These are phyloP conservation scores for Monascus purpureus DNA, from an alignment of 495 filamentous ascomycete genomes.

Conservation along the genomic window DNA sequence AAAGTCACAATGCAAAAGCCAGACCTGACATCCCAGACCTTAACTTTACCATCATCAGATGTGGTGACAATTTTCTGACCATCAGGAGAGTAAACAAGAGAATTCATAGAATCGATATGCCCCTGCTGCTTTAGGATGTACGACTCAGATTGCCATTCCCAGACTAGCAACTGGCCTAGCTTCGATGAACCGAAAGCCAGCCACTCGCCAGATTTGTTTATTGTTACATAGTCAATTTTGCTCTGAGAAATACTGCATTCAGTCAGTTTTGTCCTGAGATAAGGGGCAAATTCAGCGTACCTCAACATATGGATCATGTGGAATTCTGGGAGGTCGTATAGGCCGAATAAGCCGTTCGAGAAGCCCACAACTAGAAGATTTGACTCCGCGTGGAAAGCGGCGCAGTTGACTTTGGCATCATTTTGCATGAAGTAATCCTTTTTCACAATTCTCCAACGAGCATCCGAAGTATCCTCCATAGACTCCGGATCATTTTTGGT, in stretches of 20 bases:
- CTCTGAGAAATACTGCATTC: slow-evolving; percentile 76
- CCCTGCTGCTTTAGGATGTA: slow-evolving; percentile 97
- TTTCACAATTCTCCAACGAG: slow-evolving; percentile 74
- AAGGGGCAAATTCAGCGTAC: slow-evolving; percentile 16
- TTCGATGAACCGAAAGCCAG: slow-evolving; percentile 95
- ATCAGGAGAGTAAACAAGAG: slow-evolving; percentile 84
- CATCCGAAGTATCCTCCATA: slow-evolving; percentile 44
- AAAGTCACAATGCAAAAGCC: slow-evolving; percentile 98
- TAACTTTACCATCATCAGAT: slow-evolving; percentile 93
- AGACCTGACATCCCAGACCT: slow-evolving; percentile 92
- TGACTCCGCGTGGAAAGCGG: slow-evolving; percentile 71
- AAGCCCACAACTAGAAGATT: slow-evolving; percentile 86
- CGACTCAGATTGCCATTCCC: slow-evolving; percentile 99
- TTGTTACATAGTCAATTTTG: slow-evolving; percentile 82
- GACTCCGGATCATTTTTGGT: slow-evolving; percentile 41
- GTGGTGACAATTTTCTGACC: slow-evolving; percentile 84
- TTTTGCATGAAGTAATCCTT: slow-evolving; percentile 88
- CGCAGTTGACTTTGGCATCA: slow-evolving; percentile 74
- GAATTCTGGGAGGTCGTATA: slow-evolving; percentile 96
- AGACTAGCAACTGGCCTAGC: slow-evolving; percentile 84
- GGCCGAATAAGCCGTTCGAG: slow-evolving; percentile 80
- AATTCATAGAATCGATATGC: slow-evolving; percentile 93
- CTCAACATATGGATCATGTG: slow-evolving; percentile 78
- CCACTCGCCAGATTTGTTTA: slow-evolving; percentile 93
- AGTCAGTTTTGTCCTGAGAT: slow-evolving; percentile 11